Evolutionary conservation across 495 filamentous ascomycete species (phyloP).

Genomic region (Symbiotaphrina buchneri): DNA sequence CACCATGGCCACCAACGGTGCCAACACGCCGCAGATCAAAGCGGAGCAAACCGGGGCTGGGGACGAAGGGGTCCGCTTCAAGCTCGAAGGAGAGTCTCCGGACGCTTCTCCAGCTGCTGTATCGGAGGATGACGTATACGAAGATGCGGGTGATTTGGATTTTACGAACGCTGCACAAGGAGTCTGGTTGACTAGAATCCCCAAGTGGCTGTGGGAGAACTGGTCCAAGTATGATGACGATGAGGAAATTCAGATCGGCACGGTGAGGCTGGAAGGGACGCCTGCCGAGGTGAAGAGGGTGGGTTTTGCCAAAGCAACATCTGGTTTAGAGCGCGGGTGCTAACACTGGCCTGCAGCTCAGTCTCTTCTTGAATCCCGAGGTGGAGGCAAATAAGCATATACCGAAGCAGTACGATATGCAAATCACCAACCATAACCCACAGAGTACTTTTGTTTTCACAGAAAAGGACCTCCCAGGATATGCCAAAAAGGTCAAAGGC

Average conservation of each 20-base stretch:
- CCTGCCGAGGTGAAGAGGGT: slow-evolving; percentile 1
- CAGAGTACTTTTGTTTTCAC: slow-evolving; percentile 77
- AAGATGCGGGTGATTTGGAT: slow-evolving; percentile 73
- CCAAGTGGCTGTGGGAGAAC: slow-evolving; percentile 53
- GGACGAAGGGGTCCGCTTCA: slow-evolving; percentile 26
- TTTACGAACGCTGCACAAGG: slow-evolving; percentile 29
- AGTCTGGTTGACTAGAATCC: slow-evolving; percentile 56
- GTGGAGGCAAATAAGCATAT: slow-evolving; percentile 36
- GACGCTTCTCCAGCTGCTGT: slow-evolving; percentile 31
- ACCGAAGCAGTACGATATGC: slow-evolving; percentile 66
- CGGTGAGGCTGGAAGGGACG: slow-evolving; percentile 30
- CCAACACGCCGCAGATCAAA: slow-evolving; percentile 3
- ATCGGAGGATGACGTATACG: slow-evolving; percentile 57
- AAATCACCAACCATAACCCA: slow-evolving; percentile 33
- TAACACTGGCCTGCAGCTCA: slow-evolving; percentile 9
- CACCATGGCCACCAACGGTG: neutral
- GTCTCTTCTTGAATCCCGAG: slow-evolving; percentile 13
- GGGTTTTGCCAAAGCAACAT: slow-evolving; percentile 3
- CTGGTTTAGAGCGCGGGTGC: neutral
- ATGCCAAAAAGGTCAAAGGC: slow-evolving; percentile 11
- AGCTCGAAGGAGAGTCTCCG: slow-evolving; percentile 40
- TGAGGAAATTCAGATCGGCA: slow-evolving; percentile 50
- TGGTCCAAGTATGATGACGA: slow-evolving; percentile 35
- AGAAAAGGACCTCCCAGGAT: slow-evolving; percentile 75
- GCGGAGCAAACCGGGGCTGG: neutral